Base-by-base conservation (phyloP, 1,284 basidiomycete species). In the Ustilago shanxiensis region DNA sequence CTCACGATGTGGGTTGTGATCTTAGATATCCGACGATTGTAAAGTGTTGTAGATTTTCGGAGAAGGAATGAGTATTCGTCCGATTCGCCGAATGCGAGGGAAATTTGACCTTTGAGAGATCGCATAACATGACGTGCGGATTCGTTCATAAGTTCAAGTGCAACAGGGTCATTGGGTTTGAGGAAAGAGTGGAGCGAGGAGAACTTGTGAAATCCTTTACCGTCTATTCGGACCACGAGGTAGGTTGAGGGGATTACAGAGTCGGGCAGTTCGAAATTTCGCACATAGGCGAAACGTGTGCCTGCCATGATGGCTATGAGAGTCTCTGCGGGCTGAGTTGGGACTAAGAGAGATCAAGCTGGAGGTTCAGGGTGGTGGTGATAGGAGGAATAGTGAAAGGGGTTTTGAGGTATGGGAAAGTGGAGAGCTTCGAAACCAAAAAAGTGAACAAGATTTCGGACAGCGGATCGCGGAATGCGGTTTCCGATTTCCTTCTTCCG, bases 11-110 rank as follows among this genome's bases (percentile, higher is more conserved):
- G 92, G 6, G 94, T 93, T 18, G 95, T 88, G 77, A 99, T 95
- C 85, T 99, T 99, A 79, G 94, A 60, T 51, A 58, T 60, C 6
- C 96, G 90, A 20, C 96, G 90, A 72, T 93, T 94, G 87, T 95
- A 97, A 14, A 98, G 86, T 2, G 89, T 88, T 1, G 93, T 91
- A 0, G 89, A 89, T 77, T 90, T 92, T 60, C 91, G 90, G 60
- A 99, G 90, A 51, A 98, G 89, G 84, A 99, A 98, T 85, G 94
- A 97, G 87, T 91, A 98, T 87, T 99, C 97, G 86, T 99, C 97
- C 45, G 94, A 96, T 88, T 99, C 94, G 1, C 96, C 96, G 86
- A 97, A 99, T 0, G 90, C 96, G 31, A 86, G 60, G 2, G 79
- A 66, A 4, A 80, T 63, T 2, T 86, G 75, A 4, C 83, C 83